Evolutionary conservation across 2,329 filamentous ascomycete species (phyloP), one percentile per base, ranked within the genome.

Genomic region (Colletotrichum spaethianum): DNA sequence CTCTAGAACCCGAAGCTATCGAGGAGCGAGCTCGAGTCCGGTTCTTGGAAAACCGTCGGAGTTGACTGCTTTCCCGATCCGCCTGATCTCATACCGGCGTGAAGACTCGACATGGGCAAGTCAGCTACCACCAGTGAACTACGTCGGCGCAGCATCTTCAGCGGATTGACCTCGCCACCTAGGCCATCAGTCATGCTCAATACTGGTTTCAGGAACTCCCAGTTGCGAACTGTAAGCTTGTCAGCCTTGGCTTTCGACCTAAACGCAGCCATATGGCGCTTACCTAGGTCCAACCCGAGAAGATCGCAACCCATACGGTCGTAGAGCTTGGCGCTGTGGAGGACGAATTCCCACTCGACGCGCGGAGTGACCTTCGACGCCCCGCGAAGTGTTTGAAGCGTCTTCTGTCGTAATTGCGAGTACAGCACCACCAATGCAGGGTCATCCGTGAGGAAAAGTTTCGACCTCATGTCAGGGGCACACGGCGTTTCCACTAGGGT

Each of bases 271-370:
- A 31, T 33, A 0, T n/a, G 20, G 53, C 36, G 84, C 84, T 81
- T 86, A 93, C 92, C 93, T 7, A 98, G 85, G 77, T 97, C 94
- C 5, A 98, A 85, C 1, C 95, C 96, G 0, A 98, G 88, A 11
- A 98, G 82, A 81, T 98, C 96, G 78, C 96, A 97, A 3, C 96
- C 96, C 95, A 96, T 98, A 11, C 94, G 92, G 80, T 93, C 93
- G 78, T 95, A 98, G 23, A 96, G 86, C 65, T 91, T 88, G 20
- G 95, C 94, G 64, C 94, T 98, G 76, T 96, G 94, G 28, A 97
- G 84, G 0, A 98, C 91, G 79, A 98, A 98, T 40, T 93, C 90
- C 93, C 94, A 97, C 82, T 98, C 95, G 4, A 92, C 91, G 73
- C 89, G 89, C 0, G 93, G 92, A 2, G 91, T 92, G 23, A 98